Conservation (phyloP, 768 basidiomycete species). For the Lactarius hengduanensis region DNA sequence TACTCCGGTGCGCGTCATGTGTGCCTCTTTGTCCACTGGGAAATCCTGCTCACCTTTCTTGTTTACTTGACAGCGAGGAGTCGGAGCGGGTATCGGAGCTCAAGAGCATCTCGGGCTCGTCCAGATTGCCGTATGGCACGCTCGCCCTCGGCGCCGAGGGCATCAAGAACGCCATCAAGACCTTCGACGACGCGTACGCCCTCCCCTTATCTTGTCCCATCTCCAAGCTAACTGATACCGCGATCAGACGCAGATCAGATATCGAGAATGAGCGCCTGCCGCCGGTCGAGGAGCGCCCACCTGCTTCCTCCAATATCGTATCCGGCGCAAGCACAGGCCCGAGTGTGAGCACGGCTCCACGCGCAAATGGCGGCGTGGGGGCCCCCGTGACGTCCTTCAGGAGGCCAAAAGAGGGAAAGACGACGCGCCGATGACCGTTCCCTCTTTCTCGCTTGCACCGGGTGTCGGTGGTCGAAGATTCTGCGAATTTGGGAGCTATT, state of each 20-base stretch:
- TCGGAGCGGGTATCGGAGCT: slow-evolving; percentile 97
- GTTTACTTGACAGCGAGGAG: slow-evolving; percentile 67
- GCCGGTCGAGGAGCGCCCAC: slow-evolving; percentile 40
- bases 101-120: slow-evolving; percentile 82
- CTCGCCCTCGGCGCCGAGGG: slow-evolving; percentile 89
- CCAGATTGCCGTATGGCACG: slow-evolving; percentile 76
- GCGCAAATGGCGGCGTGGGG: background rate
- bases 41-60: background rate
- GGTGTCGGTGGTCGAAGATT: background rate
- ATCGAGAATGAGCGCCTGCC: slow-evolving; percentile 98
- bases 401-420: slow-evolving; percentile 15
- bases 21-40: background rate
- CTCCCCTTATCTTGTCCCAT: background rate
- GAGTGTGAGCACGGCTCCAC: background rate
- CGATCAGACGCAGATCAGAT: slow-evolving; percentile 84
- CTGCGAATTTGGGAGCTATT: too few species aligned
- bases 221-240: background rate
- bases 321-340: background rate
- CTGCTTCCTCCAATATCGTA: background rate
- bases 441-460: background rate
- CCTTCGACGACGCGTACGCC: slow-evolving; percentile 92
- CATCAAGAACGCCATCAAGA: slow-evolving; percentile 90
- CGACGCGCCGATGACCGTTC: background rate
- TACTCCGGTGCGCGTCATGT: slow-evolving; percentile 72
- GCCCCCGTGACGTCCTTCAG: background rate